Conservation (phyloP, 2,329 filamentous ascomycete genomes). For the Aspergillus terreus region DNA sequence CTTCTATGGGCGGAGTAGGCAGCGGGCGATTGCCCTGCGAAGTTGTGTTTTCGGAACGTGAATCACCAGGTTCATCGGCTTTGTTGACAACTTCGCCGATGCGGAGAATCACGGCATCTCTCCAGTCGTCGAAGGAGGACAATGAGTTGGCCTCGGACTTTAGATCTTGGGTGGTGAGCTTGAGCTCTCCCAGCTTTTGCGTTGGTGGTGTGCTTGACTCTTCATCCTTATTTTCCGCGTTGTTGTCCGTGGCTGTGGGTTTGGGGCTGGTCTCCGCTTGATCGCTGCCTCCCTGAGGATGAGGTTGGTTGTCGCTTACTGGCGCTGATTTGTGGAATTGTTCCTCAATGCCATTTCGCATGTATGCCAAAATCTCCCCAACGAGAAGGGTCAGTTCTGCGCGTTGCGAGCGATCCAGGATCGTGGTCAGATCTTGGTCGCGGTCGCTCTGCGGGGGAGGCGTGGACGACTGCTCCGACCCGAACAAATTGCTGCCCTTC, state of each 20-base stretch:
- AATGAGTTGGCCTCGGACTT: constrained; percentile 61
- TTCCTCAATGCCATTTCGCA: constrained; percentile 36
- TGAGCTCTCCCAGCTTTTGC: constrained; percentile 6
- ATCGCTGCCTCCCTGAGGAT: too few species aligned
- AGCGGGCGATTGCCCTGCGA: constrained; percentile 20
- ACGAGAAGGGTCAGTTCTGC: constrained; percentile 41
- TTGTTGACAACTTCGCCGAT: constrained; percentile 65
- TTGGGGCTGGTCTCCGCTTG: too few species aligned
- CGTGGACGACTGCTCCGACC: constrained; percentile 20
- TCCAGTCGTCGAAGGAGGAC: constrained; percentile 76
- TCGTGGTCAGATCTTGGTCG: constrained; percentile 40
- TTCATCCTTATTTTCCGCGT: too few species aligned
- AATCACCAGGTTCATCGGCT: constrained; percentile 40
- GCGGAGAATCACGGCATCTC: constrained; percentile 64
- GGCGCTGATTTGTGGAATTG: constrained; percentile 31
- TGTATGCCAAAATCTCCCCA: constrained; percentile 36
- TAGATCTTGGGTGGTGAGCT: constrained; percentile 35
- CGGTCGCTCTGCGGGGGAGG: constrained; percentile 18
- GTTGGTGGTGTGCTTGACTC: background rate
- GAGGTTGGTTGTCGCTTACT: constrained; percentile 1
- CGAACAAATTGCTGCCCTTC: constrained; percentile 28
- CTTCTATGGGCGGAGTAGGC: constrained; percentile 18
- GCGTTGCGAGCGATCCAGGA: constrained; percentile 40
- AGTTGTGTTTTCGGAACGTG: constrained; percentile 27
- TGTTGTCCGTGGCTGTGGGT: too few species aligned